phyloP scores from a whole-genome alignment of 2,329 filamentous ascomycete genomes.

The Colletotrichum spinosum region DNA sequence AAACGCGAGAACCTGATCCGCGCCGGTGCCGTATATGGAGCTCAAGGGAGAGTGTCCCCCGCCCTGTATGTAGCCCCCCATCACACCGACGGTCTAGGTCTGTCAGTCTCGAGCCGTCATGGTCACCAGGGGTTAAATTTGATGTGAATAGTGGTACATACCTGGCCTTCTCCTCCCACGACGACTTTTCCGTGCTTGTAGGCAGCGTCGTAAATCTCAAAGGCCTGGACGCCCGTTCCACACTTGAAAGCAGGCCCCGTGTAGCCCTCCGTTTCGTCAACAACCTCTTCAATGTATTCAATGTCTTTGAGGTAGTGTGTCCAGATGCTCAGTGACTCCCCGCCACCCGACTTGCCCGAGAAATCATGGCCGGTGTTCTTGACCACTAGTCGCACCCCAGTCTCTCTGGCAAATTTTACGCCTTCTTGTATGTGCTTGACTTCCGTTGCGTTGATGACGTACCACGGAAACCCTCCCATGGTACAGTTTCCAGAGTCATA shows the following conservation, averaged over 20 bases:
- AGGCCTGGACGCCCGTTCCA: slow-evolving; percentile 7
- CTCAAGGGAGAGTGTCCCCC: slow-evolving; percentile 68
- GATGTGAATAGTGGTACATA: background rate
- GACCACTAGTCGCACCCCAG: slow-evolving; percentile 19
- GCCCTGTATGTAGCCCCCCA: slow-evolving; percentile 70
- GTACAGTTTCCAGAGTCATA: slow-evolving; percentile 30
- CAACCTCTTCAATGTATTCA: slow-evolving; percentile 11
- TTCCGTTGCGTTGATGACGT: slow-evolving; percentile 21
- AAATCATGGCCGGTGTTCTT: slow-evolving; percentile 31
- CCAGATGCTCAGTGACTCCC: slow-evolving; percentile 28
- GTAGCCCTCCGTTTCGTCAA: slow-evolving; percentile 7
- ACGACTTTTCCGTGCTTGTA: slow-evolving; percentile 3
- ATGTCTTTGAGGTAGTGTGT: slow-evolving; percentile 18
- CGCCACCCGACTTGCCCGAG: slow-evolving; percentile 18
- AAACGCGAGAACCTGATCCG: slow-evolving; percentile 68
- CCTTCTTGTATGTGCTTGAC: slow-evolving; percentile 21
- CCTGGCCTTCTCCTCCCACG: slow-evolving; percentile 23
- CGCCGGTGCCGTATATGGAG: slow-evolving; percentile 65
- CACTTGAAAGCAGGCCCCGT: slow-evolving; percentile 24
- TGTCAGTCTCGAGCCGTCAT: too few relatives aligned
- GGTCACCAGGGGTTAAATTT: too few relatives aligned
- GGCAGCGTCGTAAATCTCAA: slow-evolving; percentile 22
- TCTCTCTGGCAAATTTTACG: slow-evolving; percentile 25
- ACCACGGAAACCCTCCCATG: slow-evolving; percentile 27
- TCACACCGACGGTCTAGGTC: slow-evolving; percentile 61